Base-by-base conservation (phyloP, 306 rosid genomes). In the Elaeagnus macrophylla region DNA sequence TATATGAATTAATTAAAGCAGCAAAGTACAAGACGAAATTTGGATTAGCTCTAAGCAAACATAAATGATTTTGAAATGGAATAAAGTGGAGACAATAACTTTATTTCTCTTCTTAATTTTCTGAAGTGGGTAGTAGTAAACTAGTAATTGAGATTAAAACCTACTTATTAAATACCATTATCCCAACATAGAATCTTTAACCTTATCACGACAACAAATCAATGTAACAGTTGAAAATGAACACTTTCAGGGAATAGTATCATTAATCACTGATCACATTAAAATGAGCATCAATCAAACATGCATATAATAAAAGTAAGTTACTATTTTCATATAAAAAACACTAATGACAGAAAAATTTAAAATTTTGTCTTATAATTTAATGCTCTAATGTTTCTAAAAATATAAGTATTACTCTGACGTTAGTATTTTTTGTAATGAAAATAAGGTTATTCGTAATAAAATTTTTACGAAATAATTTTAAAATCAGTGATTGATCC, bases 151-250 rank as follows among this genome's bases (percentile, higher is more conserved):
- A 41, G 66, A 44, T 67, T n/a, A 38, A 20, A 12, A 44, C 48
- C 11, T 44, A 52, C 53, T 49, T 12, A 25, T 25, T 25, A 39
- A 64, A 36, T 45, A 39, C 37, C 12, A 11, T 10, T 12, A 25
- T 46, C 59, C 10, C 11, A 40, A 37, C 10, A 53, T 44, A n/a
- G 7, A 44, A 8, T 9, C 48, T 15, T 13, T 9, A 44, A 9
- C 13, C 6, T 53, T 10, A 59, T 62, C 54, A 59, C 65, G 60
- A 39, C 65, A 64, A 48, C 63, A 55, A n/a, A 6, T 79, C 85
- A 78, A 86, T 86, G 87, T 72, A 77, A 86, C 85, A 82, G 87
- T 75, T 68, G 48, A 72, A 75, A 11, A 51, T 73, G 37, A 11
- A 14, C 8, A 19, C n/a, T 12, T n/a, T 8, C 2, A 37, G 7